phyloP scores from a whole-genome alignment of 2,329 filamentous ascomycete genomes.

The Furcasterigmium furcatum region DNA sequence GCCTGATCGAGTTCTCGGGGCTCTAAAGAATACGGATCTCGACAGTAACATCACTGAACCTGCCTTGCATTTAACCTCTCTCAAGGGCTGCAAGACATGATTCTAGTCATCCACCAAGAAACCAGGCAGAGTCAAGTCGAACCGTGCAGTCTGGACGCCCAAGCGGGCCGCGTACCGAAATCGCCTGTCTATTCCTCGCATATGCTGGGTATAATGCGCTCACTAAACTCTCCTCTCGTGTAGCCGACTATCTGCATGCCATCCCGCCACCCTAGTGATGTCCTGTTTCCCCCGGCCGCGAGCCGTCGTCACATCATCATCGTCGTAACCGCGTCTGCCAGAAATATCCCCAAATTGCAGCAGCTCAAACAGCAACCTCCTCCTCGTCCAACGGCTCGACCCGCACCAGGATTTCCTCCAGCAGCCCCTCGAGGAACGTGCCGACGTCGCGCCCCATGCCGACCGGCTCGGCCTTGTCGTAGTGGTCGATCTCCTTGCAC shows the following conservation, averaged over 20 bases:
- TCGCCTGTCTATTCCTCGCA: background rate
- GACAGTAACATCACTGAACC: too few relatives aligned
- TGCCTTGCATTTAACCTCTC: too few relatives aligned
- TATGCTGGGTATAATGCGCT: background rate
- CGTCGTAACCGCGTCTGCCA: background rate
- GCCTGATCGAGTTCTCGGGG: too few relatives aligned
- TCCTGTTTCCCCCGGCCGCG: background rate
- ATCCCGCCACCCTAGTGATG: background rate
- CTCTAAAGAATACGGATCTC: too few relatives aligned
- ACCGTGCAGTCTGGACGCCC: too few relatives aligned
- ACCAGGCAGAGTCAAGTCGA: too few relatives aligned
- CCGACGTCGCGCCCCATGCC: constrained; percentile 91
- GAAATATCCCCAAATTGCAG: background rate
- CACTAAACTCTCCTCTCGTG: background rate
- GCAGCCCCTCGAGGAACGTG: constrained; percentile 83
- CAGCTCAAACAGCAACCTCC: constrained; percentile 27
- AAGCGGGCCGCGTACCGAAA: too few relatives aligned
- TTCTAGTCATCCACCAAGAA: too few relatives aligned
- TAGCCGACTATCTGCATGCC: background rate
- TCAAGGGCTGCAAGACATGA: too few relatives aligned
- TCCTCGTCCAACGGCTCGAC: constrained; percentile 84
- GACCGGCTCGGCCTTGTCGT: constrained; percentile 81
- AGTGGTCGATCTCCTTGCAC: constrained; percentile 87
- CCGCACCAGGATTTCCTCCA: constrained; percentile 90
- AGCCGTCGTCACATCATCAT: background rate